A percentile compares a stretch with the other conserved stretches of the same genome.
Evolutionary conservation across 768 basidiomycete genomes (phyloP).

Genomic region (Royoungia palumana): DNA sequence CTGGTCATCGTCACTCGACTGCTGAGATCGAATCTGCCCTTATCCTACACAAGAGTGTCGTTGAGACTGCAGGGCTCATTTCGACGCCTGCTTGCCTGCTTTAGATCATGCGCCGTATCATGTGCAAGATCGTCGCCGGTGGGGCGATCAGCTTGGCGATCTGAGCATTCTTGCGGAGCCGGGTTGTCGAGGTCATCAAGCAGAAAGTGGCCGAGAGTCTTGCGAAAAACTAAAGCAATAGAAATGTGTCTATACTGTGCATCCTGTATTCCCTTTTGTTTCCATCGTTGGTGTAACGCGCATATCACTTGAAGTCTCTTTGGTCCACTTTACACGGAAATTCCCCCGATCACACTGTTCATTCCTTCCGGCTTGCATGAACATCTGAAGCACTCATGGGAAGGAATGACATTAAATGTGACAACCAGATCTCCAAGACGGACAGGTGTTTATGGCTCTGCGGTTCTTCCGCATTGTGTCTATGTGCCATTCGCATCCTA

Average conservation of each 20-base stretch:
- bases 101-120: constrained; percentile 92
- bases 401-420: too few species aligned
- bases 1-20: constrained; percentile 93
- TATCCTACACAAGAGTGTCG: constrained; percentile 91
- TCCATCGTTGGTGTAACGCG: neutral
- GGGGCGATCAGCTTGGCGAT: constrained; percentile 94
- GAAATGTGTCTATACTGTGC: neutral
- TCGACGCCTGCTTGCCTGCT: too few species aligned
- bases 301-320: too few species aligned
- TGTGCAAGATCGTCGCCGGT: constrained; percentile 94
- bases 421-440: too few species aligned
- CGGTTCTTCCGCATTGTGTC: too few species aligned
- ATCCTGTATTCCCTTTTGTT: neutral
- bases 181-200: constrained; percentile 74
- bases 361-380: too few species aligned
- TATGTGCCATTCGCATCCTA: too few species aligned
- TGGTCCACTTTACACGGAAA: too few species aligned
- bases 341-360: too few species aligned
- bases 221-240: constrained; percentile 34
- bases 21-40: constrained; percentile 98
- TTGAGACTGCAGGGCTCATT: constrained; percentile 73
- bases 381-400: too few species aligned
- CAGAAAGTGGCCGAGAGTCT: too few species aligned
- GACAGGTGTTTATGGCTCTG: too few species aligned
- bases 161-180: constrained; percentile 93